phyloP scores from a whole-genome alignment of 2,329 filamentous ascomycete genomes.

The Colletotrichum aenigma region DNA sequence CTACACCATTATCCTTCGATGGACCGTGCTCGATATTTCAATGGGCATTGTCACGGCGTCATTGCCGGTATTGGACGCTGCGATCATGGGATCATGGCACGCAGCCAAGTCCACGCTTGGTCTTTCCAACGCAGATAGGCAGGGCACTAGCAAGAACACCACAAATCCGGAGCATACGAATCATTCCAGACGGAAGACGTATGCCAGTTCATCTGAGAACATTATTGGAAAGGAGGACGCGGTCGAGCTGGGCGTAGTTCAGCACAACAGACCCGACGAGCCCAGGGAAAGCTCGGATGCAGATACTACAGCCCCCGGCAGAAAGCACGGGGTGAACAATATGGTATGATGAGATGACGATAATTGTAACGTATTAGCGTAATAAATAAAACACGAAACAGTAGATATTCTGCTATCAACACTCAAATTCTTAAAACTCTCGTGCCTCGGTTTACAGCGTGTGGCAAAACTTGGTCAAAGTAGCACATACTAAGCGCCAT shows the following conservation, averaged over 20 bases:
- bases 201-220: conserved; percentile 1
- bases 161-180: neutral
- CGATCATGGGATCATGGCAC: conserved; percentile 18
- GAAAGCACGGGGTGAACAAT: neutral
- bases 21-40: conserved; percentile 30
- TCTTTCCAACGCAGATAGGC: neutral
- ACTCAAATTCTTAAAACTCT: neutral
- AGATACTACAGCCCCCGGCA: neutral
- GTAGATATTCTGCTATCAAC: neutral
- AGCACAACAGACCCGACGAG: neutral
- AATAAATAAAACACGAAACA: neutral
- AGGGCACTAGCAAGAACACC: neutral
- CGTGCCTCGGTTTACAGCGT: rapidly evolving
- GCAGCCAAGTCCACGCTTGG: neutral
- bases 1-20: conserved; percentile 25
- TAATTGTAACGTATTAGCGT: neutral
- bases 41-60: conserved; percentile 32
- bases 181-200: neutral
- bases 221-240: neutral
- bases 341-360: neutral
- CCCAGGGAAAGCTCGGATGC: neutral
- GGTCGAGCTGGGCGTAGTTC: conserved; percentile 2
- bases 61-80: conserved; percentile 30
- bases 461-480: neutral
- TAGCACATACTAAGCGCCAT: neutral